Percentiles rank a stretch among this genome's conserved stretches.
Evolutionary conservation across 805 yeast species (phyloP).

Genomic region (Starmerella sirachaensis): DNA sequence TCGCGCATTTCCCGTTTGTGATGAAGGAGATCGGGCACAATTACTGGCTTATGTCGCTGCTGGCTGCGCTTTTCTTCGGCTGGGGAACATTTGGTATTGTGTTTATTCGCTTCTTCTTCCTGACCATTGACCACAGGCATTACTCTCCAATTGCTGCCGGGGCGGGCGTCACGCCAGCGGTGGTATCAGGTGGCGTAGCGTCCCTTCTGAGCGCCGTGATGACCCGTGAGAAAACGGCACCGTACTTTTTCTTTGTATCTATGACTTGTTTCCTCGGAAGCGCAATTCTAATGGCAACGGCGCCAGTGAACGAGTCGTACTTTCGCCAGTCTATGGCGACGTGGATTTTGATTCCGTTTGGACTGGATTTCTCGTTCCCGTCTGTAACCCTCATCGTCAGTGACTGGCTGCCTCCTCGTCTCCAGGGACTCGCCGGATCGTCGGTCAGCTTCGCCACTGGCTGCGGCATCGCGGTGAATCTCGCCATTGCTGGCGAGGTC

Average conservation of each 20-base stretch:
- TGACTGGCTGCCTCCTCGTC: constrained; percentile 44
- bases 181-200: constrained; percentile 45
- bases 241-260: constrained; percentile 42
- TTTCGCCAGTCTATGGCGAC: constrained; percentile 48
- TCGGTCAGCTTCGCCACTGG: constrained; percentile 56
- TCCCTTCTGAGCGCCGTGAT: constrained; percentile 40
- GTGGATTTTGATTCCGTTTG: constrained; percentile 48
- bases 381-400: constrained; percentile 54
- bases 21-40: constrained; percentile 41
- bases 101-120: constrained; percentile 45
- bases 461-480: constrained; percentile 54
- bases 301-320: constrained; percentile 49
- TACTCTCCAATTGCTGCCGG: constrained; percentile 38
- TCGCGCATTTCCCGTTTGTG: constrained; percentile 40
- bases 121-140: constrained; percentile 40
- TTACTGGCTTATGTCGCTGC: constrained; percentile 34
- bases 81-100: constrained; percentile 74
- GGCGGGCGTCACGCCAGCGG: constrained; percentile 36
- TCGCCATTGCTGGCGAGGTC: constrained; percentile 59
- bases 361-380: constrained; percentile 70
- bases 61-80: constrained; percentile 45
- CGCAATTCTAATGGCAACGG: constrained; percentile 38
- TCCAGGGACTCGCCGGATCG: constrained; percentile 72
- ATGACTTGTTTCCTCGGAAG: constrained; percentile 47
- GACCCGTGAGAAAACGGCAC: constrained; percentile 38